Evolutionary conservation across 2,329 filamentous ascomycete species (phyloP).

Genomic region (Lachnum nothofagi): DNA sequence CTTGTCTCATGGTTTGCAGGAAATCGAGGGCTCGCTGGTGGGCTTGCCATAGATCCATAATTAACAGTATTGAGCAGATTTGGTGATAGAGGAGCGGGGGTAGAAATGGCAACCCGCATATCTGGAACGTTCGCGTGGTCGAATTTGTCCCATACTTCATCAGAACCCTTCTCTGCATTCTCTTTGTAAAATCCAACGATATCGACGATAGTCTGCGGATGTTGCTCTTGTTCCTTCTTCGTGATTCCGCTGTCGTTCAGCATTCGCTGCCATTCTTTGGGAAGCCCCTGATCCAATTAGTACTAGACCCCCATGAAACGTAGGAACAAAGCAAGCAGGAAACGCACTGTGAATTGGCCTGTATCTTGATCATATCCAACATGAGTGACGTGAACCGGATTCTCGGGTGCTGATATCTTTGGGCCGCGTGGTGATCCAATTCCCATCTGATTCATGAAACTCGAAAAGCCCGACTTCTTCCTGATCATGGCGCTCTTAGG

Average conservation of each 20-base stretch:
- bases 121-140: slow-evolving; percentile 69
- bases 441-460: slow-evolving; percentile 74
- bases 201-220: slow-evolving; percentile 91
- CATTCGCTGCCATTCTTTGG: slow-evolving; percentile 95
- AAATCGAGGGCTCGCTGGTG: slow-evolving; percentile 79
- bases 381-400: slow-evolving; percentile 95
- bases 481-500: slow-evolving; percentile 57
- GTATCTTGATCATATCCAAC: slow-evolving; percentile 96
- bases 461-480: slow-evolving; percentile 85
- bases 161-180: slow-evolving; percentile 69
- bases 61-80: slow-evolving; percentile 47
- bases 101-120: slow-evolving; percentile 38
- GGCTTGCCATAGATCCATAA: slow-evolving; percentile 64
- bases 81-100: slow-evolving; percentile 25
- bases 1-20: slow-evolving; percentile 85
- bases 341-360: slow-evolving; percentile 80
- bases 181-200: slow-evolving; percentile 97
- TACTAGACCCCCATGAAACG: slow-evolving; percentile 26
- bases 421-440: slow-evolving; percentile 84
- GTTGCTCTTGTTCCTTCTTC: slow-evolving; percentile 90
- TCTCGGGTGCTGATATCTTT: slow-evolving; percentile 94
- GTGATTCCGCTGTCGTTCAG: slow-evolving; percentile 94
- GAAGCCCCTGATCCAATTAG: slow-evolving; percentile 62
- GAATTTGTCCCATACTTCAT: slow-evolving; percentile 93
- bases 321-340: background rate